Evolutionary conservation across 306 rosid genomes (phyloP), one percentile per base, ranked within the genome.

Genomic region (Dalbergia oliveri): DNA sequence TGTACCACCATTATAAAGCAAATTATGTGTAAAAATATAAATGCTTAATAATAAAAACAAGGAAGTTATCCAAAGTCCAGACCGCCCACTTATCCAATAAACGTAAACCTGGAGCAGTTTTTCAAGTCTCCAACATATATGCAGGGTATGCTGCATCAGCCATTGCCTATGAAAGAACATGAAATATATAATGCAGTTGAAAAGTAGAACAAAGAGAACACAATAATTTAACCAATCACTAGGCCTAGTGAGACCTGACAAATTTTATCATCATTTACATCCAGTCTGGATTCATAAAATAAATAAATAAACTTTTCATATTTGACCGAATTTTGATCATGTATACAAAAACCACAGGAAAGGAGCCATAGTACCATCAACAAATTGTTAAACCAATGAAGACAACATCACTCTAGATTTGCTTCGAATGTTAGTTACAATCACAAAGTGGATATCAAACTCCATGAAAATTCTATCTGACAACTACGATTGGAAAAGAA

Each of bases 71-170:
- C 70, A 78, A 77, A 90, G 88, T 81, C 39, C 82, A 64, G 72
- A 94, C 97, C 90, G 97, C 99, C 99, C 98, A 90, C 89, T 95
- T 93, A 73, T 95, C 97, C 89, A 90, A 89, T 82, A 93, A 85
- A 57, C 97, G 99, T 87, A 95, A 83, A 57, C 96, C 91, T 3
- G 99, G 98, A 56, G 96, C 97, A 78, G 98, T 93, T 90, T 95
- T 95, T 72, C 99, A 88, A 4, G 97, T 95, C 87, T 95, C 98
- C 87, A 90, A 79, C 1, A 93, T 79, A 81, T 86, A 73, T 5
- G 99, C 98, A 75, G 97, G 98, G 82, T 39, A 35, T 21, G 99
- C 99, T 83, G 92, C 94, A 86, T 86, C 89, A 44, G 94, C 96
- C 98, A 91, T 95, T 89, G 85, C 90, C 96, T 93, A 79, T 83